These are phyloP conservation scores for Polygonum aviculare DNA, from an alignment of 148 eudicot genomes.

Conservation along the genomic window DNA sequence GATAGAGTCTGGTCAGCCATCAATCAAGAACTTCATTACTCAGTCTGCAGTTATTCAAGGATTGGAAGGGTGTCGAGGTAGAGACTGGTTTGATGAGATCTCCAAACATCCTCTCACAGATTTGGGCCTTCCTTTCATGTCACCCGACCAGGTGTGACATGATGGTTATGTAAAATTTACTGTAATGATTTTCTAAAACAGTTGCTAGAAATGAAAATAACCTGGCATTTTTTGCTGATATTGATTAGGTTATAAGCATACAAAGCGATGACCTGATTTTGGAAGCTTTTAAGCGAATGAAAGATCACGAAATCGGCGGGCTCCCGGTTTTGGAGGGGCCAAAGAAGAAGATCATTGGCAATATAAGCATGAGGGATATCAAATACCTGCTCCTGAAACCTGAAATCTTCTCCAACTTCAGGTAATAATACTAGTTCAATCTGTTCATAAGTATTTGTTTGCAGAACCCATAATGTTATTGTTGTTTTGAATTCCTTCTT, in stretches of 20 bases:
- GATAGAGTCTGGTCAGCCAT: slow-evolving; percentile 59
- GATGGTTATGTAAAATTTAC: neutral
- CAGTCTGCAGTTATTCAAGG: slow-evolving; percentile 86
- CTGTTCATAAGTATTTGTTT: too few species aligned
- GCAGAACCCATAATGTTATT: neutral
- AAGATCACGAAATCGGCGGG: slow-evolving; percentile 79
- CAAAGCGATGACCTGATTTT: slow-evolving; percentile 54
- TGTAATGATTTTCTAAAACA: neutral
- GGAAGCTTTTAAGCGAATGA: slow-evolving; percentile 91
- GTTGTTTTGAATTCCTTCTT: neutral
- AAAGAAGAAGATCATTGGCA: slow-evolving; percentile 66
- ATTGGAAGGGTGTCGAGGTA: slow-evolving; percentile 64
- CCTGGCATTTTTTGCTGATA: neutral
- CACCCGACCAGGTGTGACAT: slow-evolving; percentile 45
- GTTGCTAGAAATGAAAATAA: neutral
- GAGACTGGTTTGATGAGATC: slow-evolving; percentile 90
- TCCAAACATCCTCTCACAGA: slow-evolving; percentile 54
- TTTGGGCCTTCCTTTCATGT: slow-evolving; percentile 91
- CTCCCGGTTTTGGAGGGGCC: slow-evolving; percentile 85
- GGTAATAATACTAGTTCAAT: slow-evolving; percentile 26
- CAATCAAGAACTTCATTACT: slow-evolving; percentile 70
- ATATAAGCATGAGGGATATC: slow-evolving; percentile 81
- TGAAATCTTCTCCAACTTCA: slow-evolving; percentile 63
- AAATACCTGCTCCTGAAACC: slow-evolving; percentile 67
- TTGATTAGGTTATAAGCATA: slow-evolving; percentile 61